Evolutionary conservation across 2,329 filamentous ascomycete species (phyloP).

Genomic region (Colletotrichum sp.): DNA sequence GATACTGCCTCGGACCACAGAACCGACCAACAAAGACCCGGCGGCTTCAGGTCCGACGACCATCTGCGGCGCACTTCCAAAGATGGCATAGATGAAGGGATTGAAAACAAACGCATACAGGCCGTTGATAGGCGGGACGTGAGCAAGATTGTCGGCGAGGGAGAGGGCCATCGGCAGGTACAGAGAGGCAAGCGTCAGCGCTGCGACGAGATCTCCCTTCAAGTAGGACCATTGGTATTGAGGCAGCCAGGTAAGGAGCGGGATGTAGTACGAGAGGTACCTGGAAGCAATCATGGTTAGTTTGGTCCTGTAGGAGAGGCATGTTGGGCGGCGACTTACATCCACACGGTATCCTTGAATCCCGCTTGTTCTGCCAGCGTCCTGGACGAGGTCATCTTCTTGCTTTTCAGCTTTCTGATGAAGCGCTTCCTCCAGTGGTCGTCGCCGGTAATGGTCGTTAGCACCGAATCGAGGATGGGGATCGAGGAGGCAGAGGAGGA

Average conservation of each 20-base stretch:
- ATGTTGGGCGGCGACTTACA: slow-evolving; percentile 58
- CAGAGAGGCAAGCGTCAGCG: slow-evolving; percentile 96
- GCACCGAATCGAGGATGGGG: slow-evolving; percentile 42
- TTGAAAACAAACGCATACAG: slow-evolving; percentile 95
- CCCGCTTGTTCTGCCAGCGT: slow-evolving; percentile 76
- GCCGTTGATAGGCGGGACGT: slow-evolving; percentile 91
- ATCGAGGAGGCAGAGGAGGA: slow-evolving; percentile 35
- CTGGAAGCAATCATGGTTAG: slow-evolving; percentile 42
- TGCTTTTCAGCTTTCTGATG: slow-evolving; percentile 58
- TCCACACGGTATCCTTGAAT: slow-evolving; percentile 72
- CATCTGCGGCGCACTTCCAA: slow-evolving; percentile 93
- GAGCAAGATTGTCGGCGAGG: slow-evolving; percentile 88
- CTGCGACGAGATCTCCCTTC: slow-evolving; percentile 84
- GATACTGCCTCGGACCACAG: slow-evolving; percentile 80
- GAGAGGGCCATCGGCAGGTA: slow-evolving; percentile 98
- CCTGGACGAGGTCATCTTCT: slow-evolving; percentile 75
- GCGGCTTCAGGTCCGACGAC: slow-evolving; percentile 94
- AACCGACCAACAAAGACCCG: slow-evolving; percentile 87
- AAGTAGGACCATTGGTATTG: slow-evolving; percentile 86
- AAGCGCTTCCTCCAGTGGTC: slow-evolving; percentile 55
- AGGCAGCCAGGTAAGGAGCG: slow-evolving; percentile 86
- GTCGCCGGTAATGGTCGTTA: slow-evolving; percentile 41
- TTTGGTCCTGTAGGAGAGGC: background rate
- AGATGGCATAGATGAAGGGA: slow-evolving; percentile 86
- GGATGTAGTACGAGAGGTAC: slow-evolving; percentile 93